These are phyloP conservation scores for Dalbergia cultrata DNA, from an alignment of 306 rosid genomes.

Conservation along the genomic window DNA sequence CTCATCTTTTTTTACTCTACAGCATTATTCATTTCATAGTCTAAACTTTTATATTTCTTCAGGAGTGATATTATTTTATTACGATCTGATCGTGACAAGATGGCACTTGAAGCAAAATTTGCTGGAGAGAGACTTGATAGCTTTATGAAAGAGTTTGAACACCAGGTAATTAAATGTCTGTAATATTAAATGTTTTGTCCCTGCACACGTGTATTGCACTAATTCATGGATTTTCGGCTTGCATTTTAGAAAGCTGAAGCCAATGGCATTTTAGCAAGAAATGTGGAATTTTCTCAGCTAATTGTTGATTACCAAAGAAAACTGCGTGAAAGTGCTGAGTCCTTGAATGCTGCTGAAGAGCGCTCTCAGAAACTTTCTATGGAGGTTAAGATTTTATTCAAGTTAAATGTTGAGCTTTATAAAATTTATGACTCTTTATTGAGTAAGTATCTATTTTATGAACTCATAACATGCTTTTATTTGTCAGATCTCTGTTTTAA, in stretches of 20 bases:
- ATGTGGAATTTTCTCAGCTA: slow-evolving; percentile 88
- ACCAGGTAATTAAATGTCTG: slow-evolving; percentile 64
- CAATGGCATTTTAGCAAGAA: slow-evolving; percentile 75
- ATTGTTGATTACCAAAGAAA: slow-evolving; percentile 84
- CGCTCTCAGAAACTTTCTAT: slow-evolving; percentile 69
- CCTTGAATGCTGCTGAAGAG: slow-evolving; percentile 78
- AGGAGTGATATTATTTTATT: slow-evolving; percentile 76
- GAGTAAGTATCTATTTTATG: background rate
- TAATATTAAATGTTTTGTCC: slow-evolving; percentile 25
- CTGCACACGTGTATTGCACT: slow-evolving; percentile 14
- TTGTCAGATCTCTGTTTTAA: slow-evolving; percentile 71
- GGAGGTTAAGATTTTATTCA: slow-evolving; percentile 69
- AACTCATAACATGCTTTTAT: slow-evolving; percentile 23
- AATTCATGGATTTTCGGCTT: slow-evolving; percentile 39
- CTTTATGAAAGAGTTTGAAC: slow-evolving; percentile 78
- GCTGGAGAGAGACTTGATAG: slow-evolving; percentile 79
- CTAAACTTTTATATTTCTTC: slow-evolving; percentile 24
- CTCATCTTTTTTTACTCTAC: background rate
- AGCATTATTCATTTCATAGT: background rate
- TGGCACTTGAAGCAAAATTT: slow-evolving; percentile 74
- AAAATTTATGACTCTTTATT: slow-evolving; percentile 2
- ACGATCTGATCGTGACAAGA: slow-evolving; percentile 82
- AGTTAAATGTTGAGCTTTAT: background rate
- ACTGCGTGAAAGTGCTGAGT: slow-evolving; percentile 85
- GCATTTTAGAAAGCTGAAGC: slow-evolving; percentile 71